Evolutionary conservation across 805 yeast species (phyloP).

Genomic region (Scheffersomyces stipitis): DNA sequence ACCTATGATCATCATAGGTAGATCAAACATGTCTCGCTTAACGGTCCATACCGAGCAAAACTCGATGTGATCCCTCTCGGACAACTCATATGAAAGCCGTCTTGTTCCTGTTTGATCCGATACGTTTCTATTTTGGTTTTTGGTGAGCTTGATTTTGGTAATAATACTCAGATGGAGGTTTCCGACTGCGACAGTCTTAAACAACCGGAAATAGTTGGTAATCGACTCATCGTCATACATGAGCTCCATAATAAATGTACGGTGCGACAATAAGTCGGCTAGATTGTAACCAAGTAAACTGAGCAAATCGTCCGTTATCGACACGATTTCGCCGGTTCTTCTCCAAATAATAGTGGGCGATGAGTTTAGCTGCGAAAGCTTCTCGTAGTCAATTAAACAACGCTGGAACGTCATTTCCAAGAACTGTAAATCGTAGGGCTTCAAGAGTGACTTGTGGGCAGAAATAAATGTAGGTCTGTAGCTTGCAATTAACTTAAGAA

Average conservation of each 20-base stretch:
- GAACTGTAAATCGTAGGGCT: constrained; percentile 66
- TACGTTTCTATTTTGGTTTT: constrained; percentile 16
- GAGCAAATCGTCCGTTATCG: constrained; percentile 72
- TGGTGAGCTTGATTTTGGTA: constrained; percentile 50
- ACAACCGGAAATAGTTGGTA: constrained; percentile 67
- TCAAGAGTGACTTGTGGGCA: constrained; percentile 64
- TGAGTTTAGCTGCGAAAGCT: constrained; percentile 52
- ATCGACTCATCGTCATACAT: constrained; percentile 77
- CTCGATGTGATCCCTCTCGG: constrained; percentile 38
- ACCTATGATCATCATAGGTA: constrained; percentile 82
- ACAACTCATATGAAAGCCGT: constrained; percentile 9
- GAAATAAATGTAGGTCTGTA: constrained; percentile 77
- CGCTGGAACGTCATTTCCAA: constrained; percentile 47
- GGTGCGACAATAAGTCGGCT: constrained; percentile 54
- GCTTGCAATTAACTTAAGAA: constrained; percentile 59
- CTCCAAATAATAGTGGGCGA: constrained; percentile 86
- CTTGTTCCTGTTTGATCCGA: constrained; percentile 16
- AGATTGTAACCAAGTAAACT: constrained; percentile 64
- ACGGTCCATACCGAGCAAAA: constrained; percentile 87
- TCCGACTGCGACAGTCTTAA: constrained; percentile 72
- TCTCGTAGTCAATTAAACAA: constrained; percentile 44
- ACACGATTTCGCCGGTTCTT: constrained; percentile 81
- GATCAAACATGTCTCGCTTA: constrained; percentile 77
- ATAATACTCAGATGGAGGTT: constrained; percentile 53
- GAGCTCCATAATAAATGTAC: constrained; percentile 71